Evolutionary conservation across 305 asterid species (phyloP), one percentile per base, ranked within the genome.

Genomic region (Petunia hybrid): DNA sequence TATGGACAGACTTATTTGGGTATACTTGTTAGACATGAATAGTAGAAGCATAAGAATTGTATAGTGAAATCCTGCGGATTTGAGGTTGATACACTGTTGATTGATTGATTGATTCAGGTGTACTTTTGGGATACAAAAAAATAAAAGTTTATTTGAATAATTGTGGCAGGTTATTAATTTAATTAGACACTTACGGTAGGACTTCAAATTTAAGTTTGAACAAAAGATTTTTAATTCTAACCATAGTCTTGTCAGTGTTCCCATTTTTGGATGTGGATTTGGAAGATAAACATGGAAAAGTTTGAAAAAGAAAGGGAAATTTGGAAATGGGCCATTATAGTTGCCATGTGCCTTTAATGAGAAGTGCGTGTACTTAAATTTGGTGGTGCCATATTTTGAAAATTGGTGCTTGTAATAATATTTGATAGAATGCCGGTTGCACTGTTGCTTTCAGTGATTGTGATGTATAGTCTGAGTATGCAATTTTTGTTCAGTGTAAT

Each of bases 401-500:
- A 64, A n/a, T 31, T 10, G 77, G 55, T 51, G 75, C 67, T 79
- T 62, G 69, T 42, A 35, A 42, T 80, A 46, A 84, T 80, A 68
- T 56, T 63, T 57, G 63, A 80, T 71, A 82, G 79, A 79, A 48
- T 43, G 71, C 78, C 75, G 80, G 46, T 38, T 8, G 31, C 73
- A 57, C 57, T 82, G 83, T 79, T 83, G 81, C 85, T 84, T 84
- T 87, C 82, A 31, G 56, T 14, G 74, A 60, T 40, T 43, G 48
- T 81, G 78, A 77, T 68, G 48, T 12, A 45, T 10, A 31, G 40
- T 73, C 64, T 74, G 65, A 40, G 42, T 4, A 10, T 81, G 63
- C 56, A 6, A 22, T 70, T 68, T 63, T 69, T 16, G 45, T 31
- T 5, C 59, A 62, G 35, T 80, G 80, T 70, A 77, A 66, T n/a